Evolutionary conservation across 257 asterid genomes (phyloP).

Genomic region (Penstemon newberryi): DNA sequence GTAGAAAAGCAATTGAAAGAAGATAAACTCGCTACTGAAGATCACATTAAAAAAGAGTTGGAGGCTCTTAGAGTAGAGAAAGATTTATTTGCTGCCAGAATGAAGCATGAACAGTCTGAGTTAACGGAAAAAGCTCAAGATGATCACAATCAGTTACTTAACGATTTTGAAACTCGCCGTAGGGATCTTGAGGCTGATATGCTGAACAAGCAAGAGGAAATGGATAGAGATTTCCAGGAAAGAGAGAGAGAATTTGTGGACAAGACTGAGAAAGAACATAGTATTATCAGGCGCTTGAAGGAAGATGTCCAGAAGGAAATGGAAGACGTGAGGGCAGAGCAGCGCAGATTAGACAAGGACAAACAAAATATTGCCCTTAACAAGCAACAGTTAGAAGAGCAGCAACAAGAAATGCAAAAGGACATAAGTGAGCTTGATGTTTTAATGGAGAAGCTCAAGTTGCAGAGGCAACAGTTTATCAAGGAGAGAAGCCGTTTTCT

Average conservation of each 20-base stretch:
- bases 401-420: constrained; percentile 68
- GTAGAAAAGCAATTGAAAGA: constrained; percentile 56
- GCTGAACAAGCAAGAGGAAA: constrained; percentile 59
- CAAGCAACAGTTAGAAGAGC: constrained; percentile 62
- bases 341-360: constrained; percentile 58
- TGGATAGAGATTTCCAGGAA: constrained; percentile 50
- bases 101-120: constrained; percentile 57
- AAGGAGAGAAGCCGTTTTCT: constrained; percentile 58
- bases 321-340: constrained; percentile 45
- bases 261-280: constrained; percentile 48
- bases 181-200: constrained; percentile 67
- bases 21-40: constrained; percentile 54
- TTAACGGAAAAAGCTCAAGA: constrained; percentile 48
- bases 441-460: constrained; percentile 63
- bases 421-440: constrained; percentile 70
- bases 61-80: constrained; percentile 67
- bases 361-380: constrained; percentile 46
- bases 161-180: constrained; percentile 57
- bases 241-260: constrained; percentile 56
- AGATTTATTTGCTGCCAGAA: constrained; percentile 66
- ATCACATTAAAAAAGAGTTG: constrained; percentile 54
- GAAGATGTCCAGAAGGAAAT: constrained; percentile 45
- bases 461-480: constrained; percentile 56
- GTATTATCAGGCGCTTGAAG: constrained; percentile 44
- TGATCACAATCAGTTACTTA: constrained; percentile 48